Evolutionary conservation across 2,329 filamentous ascomycete species (phyloP).

Genomic region (Whalleya microplaca): DNA sequence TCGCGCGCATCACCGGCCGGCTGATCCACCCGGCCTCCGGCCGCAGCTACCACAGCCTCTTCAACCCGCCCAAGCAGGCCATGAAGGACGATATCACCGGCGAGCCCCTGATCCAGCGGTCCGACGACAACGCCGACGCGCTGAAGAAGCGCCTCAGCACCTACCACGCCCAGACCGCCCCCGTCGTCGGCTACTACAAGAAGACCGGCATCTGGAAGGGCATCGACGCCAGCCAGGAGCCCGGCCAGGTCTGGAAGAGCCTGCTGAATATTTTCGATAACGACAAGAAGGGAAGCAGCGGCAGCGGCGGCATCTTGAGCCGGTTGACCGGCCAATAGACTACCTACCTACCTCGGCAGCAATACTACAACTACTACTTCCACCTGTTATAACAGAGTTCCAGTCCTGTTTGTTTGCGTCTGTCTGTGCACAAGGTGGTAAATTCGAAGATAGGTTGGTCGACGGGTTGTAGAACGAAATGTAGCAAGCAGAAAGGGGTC

Average conservation of each 20-base stretch:
- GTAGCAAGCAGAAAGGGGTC: background rate
- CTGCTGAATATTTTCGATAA: slow-evolving; percentile 82
- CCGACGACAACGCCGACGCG: slow-evolving; percentile 94
- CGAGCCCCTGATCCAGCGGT: slow-evolving; percentile 94
- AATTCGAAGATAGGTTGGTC: background rate
- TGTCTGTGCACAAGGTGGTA: too few relatives aligned
- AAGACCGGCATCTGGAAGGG: slow-evolving; percentile 96
- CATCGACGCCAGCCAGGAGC: slow-evolving; percentile 94
- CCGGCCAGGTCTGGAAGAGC: slow-evolving; percentile 93
- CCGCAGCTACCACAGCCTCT: slow-evolving; percentile 96
- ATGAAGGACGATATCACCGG: slow-evolving; percentile 98
- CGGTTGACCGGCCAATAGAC: slow-evolving; percentile 42
- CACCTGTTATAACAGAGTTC: background rate
- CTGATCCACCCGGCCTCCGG: slow-evolving; percentile 95
- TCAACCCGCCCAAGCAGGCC: slow-evolving; percentile 91
- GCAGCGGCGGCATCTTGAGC: slow-evolving; percentile 46
- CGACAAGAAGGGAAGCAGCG: slow-evolving; percentile 53
- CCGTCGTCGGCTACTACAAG: slow-evolving; percentile 96
- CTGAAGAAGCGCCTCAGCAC: slow-evolving; percentile 92
- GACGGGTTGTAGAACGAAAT: too few relatives aligned
- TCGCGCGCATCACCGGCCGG: slow-evolving; percentile 94
- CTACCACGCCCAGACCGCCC: slow-evolving; percentile 91
- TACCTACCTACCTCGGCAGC: background rate
- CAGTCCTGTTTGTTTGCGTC: too few relatives aligned
- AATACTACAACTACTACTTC: background rate